phyloP scores from a whole-genome alignment of 306 rosid genomes.

The Casuarina equisetifolia region DNA sequence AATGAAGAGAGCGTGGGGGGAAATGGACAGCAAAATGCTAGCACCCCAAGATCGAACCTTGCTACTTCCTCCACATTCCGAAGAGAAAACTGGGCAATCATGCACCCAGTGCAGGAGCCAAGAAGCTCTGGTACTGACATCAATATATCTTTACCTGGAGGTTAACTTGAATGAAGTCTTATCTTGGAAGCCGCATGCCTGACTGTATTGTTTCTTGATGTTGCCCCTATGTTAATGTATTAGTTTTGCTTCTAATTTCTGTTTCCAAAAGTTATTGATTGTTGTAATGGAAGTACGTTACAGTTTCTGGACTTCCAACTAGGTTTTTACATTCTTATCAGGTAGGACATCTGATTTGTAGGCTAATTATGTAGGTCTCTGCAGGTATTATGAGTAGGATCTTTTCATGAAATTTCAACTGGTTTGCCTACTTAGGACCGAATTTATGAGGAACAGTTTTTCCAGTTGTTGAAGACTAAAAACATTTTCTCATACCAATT shows the following conservation, averaged over 20 bases:
- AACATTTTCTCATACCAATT: no score
- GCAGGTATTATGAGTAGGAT: constrained; percentile 48
- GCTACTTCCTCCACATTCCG: constrained; percentile 45
- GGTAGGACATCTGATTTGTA: constrained; percentile 54
- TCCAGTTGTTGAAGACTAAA: not conserved
- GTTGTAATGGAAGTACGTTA: constrained; percentile 36
- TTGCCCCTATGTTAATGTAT: constrained; percentile 26
- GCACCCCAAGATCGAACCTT: constrained; percentile 39
- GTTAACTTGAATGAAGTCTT: constrained; percentile 20
- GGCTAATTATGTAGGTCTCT: constrained; percentile 59
- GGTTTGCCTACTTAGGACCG: constrained; percentile 38
- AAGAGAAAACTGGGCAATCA: constrained; percentile 74
- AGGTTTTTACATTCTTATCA: constrained; percentile 36
- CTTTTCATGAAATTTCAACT: constrained; percentile 44
- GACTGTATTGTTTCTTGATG: constrained; percentile 40
- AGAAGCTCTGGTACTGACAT: constrained; percentile 73
- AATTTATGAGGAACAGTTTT: constrained; percentile 29
- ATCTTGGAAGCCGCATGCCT: constrained; percentile 20
- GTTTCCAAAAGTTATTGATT: constrained; percentile 29
- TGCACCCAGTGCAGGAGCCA: constrained; percentile 62
- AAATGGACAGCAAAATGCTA: constrained; percentile 52
- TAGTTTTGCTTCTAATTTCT: constrained; percentile 35
- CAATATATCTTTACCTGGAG: constrained; percentile 76
- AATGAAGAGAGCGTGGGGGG: constrained; percentile 53
- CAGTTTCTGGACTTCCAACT: constrained; percentile 38